Percentiles rank a stretch among this genome's conserved stretches.
These are phyloP conservation scores for Mycena capillaripes DNA, from an alignment of 768 basidiomycete genomes.

Conservation along the genomic window DNA sequence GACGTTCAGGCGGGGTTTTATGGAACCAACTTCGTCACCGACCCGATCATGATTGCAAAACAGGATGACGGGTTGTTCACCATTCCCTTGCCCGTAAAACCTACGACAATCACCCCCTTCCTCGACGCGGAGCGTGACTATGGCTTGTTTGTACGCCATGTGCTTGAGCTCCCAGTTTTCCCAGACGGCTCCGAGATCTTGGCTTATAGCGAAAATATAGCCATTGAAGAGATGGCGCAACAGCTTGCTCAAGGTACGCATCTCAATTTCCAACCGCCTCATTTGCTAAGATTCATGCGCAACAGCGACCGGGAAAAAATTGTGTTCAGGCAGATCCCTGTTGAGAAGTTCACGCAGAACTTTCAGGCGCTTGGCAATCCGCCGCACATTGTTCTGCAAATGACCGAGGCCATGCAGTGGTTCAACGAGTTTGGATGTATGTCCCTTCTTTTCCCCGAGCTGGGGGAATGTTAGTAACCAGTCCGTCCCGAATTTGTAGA, in stretches of 20 bases:
- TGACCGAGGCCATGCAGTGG: background rate
- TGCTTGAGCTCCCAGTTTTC: constrained; percentile 23
- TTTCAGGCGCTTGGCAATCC: background rate
- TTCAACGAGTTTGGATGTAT: constrained; percentile 24
- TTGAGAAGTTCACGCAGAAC: background rate
- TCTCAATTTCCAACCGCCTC: too few species aligned
- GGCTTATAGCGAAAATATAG: constrained; percentile 11
- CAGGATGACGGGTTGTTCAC: constrained; percentile 3
- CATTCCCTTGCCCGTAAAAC: background rate
- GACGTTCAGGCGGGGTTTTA: constrained; percentile 22
- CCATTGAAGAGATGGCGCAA: background rate
- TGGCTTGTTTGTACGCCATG: constrained; percentile 24
- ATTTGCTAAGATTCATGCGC: background rate
- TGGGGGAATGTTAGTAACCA: background rate
- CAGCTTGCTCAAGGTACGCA: constrained; percentile 12
- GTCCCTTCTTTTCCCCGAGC: background rate
- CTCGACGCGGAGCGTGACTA: constrained; percentile 21
- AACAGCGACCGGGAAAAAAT: constrained; percentile 24
- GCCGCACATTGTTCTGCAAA: background rate
- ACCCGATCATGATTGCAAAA: background rate
- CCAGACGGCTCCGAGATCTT: constrained; percentile 9
- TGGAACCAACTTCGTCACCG: background rate
- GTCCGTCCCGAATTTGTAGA: background rate
- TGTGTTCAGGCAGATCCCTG: background rate
- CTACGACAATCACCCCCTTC: constrained; percentile 3